Percentiles rank a stretch among this genome's conserved stretches.
Conservation (phyloP, 2,329 filamentous ascomycete genomes). For the Sordariomycetes sp. region DNA sequence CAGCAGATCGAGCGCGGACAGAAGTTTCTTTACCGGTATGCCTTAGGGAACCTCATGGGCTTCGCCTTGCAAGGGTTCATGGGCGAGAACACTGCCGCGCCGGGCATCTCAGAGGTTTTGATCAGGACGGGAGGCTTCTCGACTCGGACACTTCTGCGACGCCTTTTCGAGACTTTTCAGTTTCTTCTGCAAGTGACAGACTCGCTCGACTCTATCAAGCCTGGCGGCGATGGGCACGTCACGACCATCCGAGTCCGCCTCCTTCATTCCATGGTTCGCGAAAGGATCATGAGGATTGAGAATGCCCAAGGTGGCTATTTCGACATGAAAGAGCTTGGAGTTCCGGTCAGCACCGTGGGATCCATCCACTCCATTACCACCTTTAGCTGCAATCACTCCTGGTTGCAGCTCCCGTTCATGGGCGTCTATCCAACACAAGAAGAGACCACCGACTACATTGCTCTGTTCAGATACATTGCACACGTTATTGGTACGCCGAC, state of each 20-base stretch:
- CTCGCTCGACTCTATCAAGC: constrained; percentile 55
- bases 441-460: constrained; percentile 62
- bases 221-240: constrained; percentile 50
- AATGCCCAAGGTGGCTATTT: constrained; percentile 48
- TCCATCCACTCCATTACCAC: constrained; percentile 61
- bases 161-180: constrained; percentile 62
- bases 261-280: constrained; percentile 54
- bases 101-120: constrained; percentile 59
- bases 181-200: constrained; percentile 64
- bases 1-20: constrained; percentile 65
- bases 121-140: constrained; percentile 67
- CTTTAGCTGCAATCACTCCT: constrained; percentile 61
- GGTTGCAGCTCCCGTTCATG: constrained; percentile 61
- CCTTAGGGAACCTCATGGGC: constrained; percentile 41
- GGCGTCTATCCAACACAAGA: constrained; percentile 54
- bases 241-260: constrained; percentile 56
- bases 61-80: constrained; percentile 26
- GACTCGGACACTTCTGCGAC: constrained; percentile 52
- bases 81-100: constrained; percentile 33
- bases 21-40: constrained; percentile 62
- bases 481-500: constrained; percentile 62
- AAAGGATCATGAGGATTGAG: constrained; percentile 50
- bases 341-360: constrained; percentile 68
- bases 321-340: constrained; percentile 44
- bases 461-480: constrained; percentile 67